Evolutionary conservation across 805 yeast genomes (phyloP), one percentile per base, ranked within the genome.

Genomic region (Teunomyces lycoperdinae): DNA sequence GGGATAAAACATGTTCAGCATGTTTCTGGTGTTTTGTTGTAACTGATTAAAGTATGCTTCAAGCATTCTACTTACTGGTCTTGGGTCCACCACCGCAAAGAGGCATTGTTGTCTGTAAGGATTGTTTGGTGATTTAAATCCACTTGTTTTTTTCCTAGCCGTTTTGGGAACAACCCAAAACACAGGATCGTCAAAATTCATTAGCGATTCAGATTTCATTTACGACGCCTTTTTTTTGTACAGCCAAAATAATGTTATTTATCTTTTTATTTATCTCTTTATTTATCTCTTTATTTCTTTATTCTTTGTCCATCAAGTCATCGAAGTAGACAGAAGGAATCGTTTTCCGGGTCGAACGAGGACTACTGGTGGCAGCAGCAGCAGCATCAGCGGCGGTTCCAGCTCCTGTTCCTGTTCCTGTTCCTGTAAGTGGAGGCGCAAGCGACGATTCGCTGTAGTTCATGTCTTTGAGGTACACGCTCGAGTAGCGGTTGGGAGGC

Each of bases 321-420:
- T 78, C 81, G 55, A 78, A 67, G 53, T 76, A 77, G 68, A 73
- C 72, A 48, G 77, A 70, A 20, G 82, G 83, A 38, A 74, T 67
- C 2, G 74, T 62, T 54, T 62, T 70, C 49, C 74, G 62, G 38
- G 53, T 60, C 13, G 52, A 36, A 24, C 61, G 56, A 14, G 60
- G 52, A 27, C 50, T 40, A 13, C 31, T 24, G 4, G 36, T n/a
- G 2, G 44, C 39, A 6, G 39, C 14, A 8, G 26, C n/a, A n/a
- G n/a, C n/a, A n/a, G n/a, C n/a, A n/a, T n/a, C n/a, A n/a, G n/a
- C n/a, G n/a, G n/a, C n/a, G n/a, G n/a, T n/a, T n/a, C n/a, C n/a
- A n/a, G n/a, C n/a, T n/a, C n/a, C 24, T 4, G 24, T 20, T 20
- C 24, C 24, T 4, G 24, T 20, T 20, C 24, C 24, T 20, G 6